Conservation (phyloP, 78 protist genomes). For the Creolimax fragrantissima region DNA sequence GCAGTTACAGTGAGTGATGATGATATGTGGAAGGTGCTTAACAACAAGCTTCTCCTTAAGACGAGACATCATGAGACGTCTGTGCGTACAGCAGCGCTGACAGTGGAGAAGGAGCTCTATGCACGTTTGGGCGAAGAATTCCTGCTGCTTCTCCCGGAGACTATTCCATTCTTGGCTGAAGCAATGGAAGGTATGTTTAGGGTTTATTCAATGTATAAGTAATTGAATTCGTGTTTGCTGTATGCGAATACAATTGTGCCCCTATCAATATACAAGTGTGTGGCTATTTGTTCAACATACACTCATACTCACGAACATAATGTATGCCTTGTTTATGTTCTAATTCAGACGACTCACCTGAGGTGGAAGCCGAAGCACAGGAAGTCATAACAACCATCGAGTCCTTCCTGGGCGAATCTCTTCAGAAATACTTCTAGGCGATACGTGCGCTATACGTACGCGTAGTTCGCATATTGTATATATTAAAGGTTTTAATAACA, state of each 20-base stretch:
- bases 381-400: constrained; percentile 44
- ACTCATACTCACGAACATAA: neutral
- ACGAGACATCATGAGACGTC: constrained; percentile 39
- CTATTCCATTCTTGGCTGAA: constrained; percentile 60
- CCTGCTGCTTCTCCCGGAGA: constrained; percentile 56
- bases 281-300: neutral
- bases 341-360: constrained; percentile 35
- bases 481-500: neutral
- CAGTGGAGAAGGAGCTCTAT: constrained; percentile 35
- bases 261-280: neutral
- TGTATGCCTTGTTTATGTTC: too few relatives aligned
- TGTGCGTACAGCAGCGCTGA: constrained; percentile 33
- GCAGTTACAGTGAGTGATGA: constrained; percentile 51
- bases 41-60: constrained; percentile 45
- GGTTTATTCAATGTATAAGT: neutral
- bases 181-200: constrained; percentile 36
- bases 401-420: constrained; percentile 42
- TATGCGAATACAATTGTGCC: neutral
- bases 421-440: constrained; percentile 26
- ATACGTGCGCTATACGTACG: too few relatives aligned
- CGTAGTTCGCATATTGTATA: too few relatives aligned
- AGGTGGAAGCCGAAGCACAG: constrained; percentile 48
- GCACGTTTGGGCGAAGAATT: constrained; percentile 55
- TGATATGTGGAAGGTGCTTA: constrained; percentile 52
- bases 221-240: neutral